A percentile compares a stretch with the other conserved stretches of the same genome.
phyloP scores from a whole-genome alignment of 2,329 filamentous ascomycete species.

The Gnomoniopsis smithogilvyi region DNA sequence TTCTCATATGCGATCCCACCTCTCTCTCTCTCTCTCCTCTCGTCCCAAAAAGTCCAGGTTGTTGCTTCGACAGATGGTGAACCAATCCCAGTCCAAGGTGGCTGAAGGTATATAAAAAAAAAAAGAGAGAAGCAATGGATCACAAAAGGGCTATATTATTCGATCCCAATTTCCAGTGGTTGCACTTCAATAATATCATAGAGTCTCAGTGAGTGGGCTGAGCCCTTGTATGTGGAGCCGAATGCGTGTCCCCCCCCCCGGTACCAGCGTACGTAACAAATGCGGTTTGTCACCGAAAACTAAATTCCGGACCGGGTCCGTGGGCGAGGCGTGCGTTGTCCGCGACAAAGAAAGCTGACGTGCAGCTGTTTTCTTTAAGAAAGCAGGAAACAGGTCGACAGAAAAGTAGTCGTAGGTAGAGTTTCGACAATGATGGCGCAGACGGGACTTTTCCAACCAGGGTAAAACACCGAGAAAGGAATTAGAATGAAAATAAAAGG shows the following conservation, averaged over 20 bases:
- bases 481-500: no score
- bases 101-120: not conserved
- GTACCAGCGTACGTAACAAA: conserved; percentile 10
- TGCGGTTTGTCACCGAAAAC: not conserved
- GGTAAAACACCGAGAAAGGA: no score
- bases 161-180: not conserved
- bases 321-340: not conserved
- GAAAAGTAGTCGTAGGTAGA: no score
- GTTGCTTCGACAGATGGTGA: not conserved
- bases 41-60: not conserved
- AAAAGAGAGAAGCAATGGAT: not conserved
- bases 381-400: no score
- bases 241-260: conserved; percentile 15
- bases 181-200: not conserved
- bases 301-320: not conserved
- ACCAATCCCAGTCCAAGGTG: not conserved
- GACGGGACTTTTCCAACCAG: no score
- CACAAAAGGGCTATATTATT: conserved; percentile 6
- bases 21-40: no score
- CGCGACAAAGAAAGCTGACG: not conserved
- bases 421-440: no score
- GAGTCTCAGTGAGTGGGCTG: not conserved
- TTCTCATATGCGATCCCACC: not conserved
- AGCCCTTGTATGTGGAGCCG: conserved; percentile 11
- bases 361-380: not conserved